Conservation (phyloP, 768 basidiomycete species). For the Nevesoporus exiguus region DNA sequence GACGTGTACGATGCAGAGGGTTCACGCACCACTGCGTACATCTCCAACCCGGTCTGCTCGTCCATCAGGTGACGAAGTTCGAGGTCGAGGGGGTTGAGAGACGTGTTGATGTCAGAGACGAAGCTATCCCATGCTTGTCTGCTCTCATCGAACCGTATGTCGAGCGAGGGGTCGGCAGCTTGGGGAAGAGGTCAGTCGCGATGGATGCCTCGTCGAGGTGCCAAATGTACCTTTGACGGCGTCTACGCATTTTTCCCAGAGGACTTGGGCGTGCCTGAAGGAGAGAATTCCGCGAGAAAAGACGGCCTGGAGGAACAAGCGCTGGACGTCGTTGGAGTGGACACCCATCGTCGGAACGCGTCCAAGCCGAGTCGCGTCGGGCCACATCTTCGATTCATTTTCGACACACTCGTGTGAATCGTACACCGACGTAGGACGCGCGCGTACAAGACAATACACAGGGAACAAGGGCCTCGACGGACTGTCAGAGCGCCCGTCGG, state of each 20-base stretch:
- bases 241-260: slow-evolving; percentile 67
- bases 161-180: slow-evolving; percentile 55
- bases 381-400: no score
- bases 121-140: slow-evolving; percentile 58
- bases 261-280: slow-evolving; percentile 54
- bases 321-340: slow-evolving; percentile 60
- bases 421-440: no score
- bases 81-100: slow-evolving; percentile 67
- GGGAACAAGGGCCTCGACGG: no score
- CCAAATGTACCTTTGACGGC: slow-evolving; percentile 57
- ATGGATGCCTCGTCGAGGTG: background rate
- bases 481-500: background rate
- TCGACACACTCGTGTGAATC: no score
- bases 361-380: slow-evolving; percentile 3
- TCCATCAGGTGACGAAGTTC: slow-evolving; percentile 65
- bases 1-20: background rate
- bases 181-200: slow-evolving; percentile 5
- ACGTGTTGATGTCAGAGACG: slow-evolving; percentile 54
- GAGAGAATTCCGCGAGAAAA: slow-evolving; percentile 69
- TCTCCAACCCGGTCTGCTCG: slow-evolving; percentile 58
- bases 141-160: slow-evolving; percentile 39
- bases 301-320: slow-evolving; percentile 76
- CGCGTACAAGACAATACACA: no score
- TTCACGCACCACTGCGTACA: slow-evolving; percentile 64
- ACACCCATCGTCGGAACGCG: slow-evolving; percentile 34